Percentiles rank a stretch among this genome's conserved stretches.
These are phyloP conservation scores for Clausena lansium DNA, from an alignment of 345 rosid species.

Conservation along the genomic window DNA sequence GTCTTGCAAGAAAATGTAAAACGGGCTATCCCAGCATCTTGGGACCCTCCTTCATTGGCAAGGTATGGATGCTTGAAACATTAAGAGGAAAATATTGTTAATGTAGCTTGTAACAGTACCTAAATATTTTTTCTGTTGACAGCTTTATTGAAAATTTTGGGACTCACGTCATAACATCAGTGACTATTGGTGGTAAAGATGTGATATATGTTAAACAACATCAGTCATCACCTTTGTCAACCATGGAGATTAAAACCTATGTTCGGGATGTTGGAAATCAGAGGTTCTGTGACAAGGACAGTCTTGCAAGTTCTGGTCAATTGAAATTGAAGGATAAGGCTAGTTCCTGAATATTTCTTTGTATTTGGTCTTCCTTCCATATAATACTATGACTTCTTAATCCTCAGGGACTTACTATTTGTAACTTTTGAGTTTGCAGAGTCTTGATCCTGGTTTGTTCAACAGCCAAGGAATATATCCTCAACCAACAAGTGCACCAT, in stretches of 20 bases:
- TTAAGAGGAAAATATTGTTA: conserved; percentile 4
- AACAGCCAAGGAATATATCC: conserved; percentile 79
- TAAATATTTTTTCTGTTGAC: conserved; percentile 31
- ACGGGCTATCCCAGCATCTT: conserved; percentile 46
- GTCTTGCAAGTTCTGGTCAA: conserved; percentile 48
- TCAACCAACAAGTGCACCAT: conserved; percentile 53
- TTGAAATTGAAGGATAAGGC: conserved; percentile 65
- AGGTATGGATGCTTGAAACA: conserved; percentile 37
- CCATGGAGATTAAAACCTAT: conserved; percentile 55
- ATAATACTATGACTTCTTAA: not conserved
- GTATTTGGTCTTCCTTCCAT: not conserved
- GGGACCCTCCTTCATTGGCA: conserved; percentile 69
- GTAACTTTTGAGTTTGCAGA: conserved; percentile 34
- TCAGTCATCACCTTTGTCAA: conserved; percentile 58
- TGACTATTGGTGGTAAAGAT: conserved; percentile 79
- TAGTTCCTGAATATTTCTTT: conserved; percentile 33
- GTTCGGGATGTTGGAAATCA: conserved; percentile 67
- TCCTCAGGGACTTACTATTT: conserved; percentile 2
- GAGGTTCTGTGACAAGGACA: conserved; percentile 49
- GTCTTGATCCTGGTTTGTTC: conserved; percentile 59
- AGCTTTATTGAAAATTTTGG: conserved; percentile 76
- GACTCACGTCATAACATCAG: conserved; percentile 65
- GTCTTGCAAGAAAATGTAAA: conserved; percentile 51
- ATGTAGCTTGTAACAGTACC: not conserved
- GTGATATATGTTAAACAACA: conserved; percentile 70